Conservation (phyloP, 1,284 basidiomycete species). For the Polyporus tsugae region DNA sequence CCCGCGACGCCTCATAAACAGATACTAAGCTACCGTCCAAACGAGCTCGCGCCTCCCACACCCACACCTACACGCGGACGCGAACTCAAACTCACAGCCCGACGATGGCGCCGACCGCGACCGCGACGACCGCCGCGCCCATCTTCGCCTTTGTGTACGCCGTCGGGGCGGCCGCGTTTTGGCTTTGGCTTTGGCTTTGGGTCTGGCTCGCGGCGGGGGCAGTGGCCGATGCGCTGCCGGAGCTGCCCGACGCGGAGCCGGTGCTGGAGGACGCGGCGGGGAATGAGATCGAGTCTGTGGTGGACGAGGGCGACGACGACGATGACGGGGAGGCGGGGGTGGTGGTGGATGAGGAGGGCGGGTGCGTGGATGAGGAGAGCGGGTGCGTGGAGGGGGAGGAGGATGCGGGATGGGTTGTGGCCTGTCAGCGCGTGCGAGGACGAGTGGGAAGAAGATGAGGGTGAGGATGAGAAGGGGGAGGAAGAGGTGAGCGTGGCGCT, state of each 20-base stretch:
- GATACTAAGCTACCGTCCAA: too few species aligned
- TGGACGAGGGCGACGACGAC: neutral
- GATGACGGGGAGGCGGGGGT: neutral
- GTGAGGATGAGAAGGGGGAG: neutral
- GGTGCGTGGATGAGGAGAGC: neutral
- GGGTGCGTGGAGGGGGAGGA: neutral
- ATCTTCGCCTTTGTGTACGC: neutral
- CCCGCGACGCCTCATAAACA: too few species aligned
- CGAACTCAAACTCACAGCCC: neutral
- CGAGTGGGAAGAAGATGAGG: neutral
- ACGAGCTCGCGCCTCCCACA: too few species aligned
- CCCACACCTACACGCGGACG: too few species aligned
- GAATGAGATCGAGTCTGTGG: neutral
- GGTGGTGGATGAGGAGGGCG: neutral
- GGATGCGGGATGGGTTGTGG: neutral
- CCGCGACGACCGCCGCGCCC: slow-evolving; percentile 1
- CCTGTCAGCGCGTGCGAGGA: neutral
- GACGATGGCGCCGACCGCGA: slow-evolving; percentile 6
- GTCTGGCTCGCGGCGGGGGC: neutral
- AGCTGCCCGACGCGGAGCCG: neutral
- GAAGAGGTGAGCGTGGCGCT: neutral
- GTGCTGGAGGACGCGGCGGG: neutral
- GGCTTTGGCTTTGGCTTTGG: neutral
- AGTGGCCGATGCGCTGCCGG: neutral
- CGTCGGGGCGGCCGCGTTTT: neutral